Percentiles rank a stretch among this genome's conserved stretches.
Conservation (phyloP, 345 rosid species). For the Dovyalis caffra region DNA sequence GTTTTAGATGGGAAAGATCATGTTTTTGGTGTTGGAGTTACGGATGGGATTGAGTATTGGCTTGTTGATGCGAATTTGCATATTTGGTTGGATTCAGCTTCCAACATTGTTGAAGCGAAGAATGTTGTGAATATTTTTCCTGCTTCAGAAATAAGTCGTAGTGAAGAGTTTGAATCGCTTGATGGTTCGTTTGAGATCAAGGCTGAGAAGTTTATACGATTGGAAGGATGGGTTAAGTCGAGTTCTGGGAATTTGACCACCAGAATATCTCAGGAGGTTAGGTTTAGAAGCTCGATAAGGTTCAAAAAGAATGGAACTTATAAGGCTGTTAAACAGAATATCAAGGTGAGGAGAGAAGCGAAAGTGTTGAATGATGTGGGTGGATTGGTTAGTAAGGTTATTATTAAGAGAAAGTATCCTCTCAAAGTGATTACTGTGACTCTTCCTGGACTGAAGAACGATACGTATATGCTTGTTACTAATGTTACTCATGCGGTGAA, state of each 20-base stretch:
- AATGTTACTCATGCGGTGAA: constrained; percentile 59
- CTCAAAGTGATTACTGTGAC: constrained; percentile 51
- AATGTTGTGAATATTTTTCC: constrained; percentile 35
- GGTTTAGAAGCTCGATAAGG: constrained; percentile 39
- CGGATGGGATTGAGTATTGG: constrained; percentile 68
- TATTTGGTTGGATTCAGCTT: constrained; percentile 56
- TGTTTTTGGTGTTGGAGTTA: constrained; percentile 53
- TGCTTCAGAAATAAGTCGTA: constrained; percentile 21
- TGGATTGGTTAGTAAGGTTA: constrained; percentile 11
- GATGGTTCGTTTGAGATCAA: constrained; percentile 62
- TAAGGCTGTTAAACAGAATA: constrained; percentile 48
- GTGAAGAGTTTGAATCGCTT: constrained; percentile 43
- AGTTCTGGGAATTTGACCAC: constrained; percentile 64
- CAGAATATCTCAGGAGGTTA: constrained; percentile 37
- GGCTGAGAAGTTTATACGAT: constrained; percentile 45
- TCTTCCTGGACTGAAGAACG: constrained; percentile 36
- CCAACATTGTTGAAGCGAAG: constrained; percentile 40
- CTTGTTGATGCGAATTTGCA: constrained; percentile 82
- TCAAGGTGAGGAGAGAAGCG: constrained; percentile 39
- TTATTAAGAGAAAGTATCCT: constrained; percentile 44
- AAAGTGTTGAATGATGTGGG: constrained; percentile 40
- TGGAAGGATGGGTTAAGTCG: constrained; percentile 72
- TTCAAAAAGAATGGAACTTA: constrained; percentile 47
- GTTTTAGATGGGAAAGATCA: constrained; percentile 63
- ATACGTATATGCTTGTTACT: constrained; percentile 43